Percentiles rank a stretch among this genome's conserved stretches.
Evolutionary conservation across 352 stramenopile species (phyloP).

Genomic region (Phytopythium vexans): DNA sequence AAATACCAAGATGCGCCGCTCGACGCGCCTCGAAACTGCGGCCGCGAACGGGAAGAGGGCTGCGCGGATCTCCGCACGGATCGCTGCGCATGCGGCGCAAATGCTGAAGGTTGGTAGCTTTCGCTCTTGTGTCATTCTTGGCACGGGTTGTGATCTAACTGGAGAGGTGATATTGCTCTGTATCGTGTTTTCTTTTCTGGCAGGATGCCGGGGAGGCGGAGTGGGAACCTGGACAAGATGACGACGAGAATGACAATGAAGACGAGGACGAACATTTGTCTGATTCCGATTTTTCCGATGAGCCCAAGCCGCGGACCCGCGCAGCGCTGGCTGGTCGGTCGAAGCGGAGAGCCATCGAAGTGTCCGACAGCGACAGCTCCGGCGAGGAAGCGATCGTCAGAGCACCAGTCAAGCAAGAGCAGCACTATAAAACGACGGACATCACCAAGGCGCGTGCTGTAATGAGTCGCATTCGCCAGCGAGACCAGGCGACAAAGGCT

Average conservation of each 20-base stretch:
- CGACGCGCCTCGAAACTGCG: slow-evolving; percentile 50
- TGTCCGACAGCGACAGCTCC: slow-evolving; percentile 46
- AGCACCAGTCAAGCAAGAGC: slow-evolving; percentile 15
- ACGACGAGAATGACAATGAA: slow-evolving; percentile 30
- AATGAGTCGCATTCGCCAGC: slow-evolving; percentile 6
- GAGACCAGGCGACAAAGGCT: not conserved
- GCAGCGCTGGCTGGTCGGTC: slow-evolving; percentile 5
- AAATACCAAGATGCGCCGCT: slow-evolving; percentile 47
- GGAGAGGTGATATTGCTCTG: not conserved
- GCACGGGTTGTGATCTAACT: not conserved
- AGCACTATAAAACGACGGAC: not conserved
- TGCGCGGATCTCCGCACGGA: slow-evolving; percentile 60
- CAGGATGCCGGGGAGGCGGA: slow-evolving; percentile 39
- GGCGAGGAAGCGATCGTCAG: slow-evolving; percentile 26
- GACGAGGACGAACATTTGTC: slow-evolving; percentile 30
- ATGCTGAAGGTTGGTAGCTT: slow-evolving; percentile 30
- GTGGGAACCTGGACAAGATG: slow-evolving; percentile 30
- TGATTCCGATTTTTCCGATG: slow-evolving; percentile 28
- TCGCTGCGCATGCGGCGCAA: slow-evolving; percentile 39
- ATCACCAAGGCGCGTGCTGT: slow-evolving; percentile 1
- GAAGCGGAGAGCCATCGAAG: slow-evolving; percentile 50
- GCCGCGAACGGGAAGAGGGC: slow-evolving; percentile 34
- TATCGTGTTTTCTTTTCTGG: slow-evolving; percentile 8
- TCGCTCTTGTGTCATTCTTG: not conserved
- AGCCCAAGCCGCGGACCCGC: slow-evolving; percentile 26